Conservation (phyloP, 1,284 basidiomycete species). For the Phaffia rhodozyma region DNA sequence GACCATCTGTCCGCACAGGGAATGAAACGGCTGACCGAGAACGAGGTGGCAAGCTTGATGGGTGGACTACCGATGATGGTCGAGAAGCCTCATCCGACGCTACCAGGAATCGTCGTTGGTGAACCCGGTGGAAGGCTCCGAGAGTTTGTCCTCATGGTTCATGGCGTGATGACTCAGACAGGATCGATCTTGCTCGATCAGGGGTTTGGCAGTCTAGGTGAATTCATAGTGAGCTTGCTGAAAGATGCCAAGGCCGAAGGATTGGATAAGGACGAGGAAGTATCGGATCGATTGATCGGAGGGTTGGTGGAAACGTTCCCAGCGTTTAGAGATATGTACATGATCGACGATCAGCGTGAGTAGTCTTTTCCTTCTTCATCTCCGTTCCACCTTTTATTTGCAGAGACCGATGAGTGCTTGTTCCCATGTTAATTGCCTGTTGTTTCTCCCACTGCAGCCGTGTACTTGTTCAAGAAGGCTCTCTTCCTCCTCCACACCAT, state of each 20-base stretch:
- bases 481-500: conserved; percentile 66
- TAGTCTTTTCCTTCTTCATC: conserved; percentile 18
- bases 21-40: conserved; percentile 44
- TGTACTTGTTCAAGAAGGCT: conserved; percentile 81
- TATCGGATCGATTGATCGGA: conserved; percentile 49
- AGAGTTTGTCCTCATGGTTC: conserved; percentile 58
- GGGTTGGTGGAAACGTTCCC: conserved; percentile 58
- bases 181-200: conserved; percentile 50
- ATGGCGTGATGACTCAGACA: conserved; percentile 54
- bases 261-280: conserved; percentile 32
- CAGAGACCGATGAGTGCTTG: neutral
- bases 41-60: conserved; percentile 59
- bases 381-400: neutral
- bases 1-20: conserved; percentile 53
- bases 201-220: conserved; percentile 57
- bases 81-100: conserved; percentile 55
- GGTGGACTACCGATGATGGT: conserved; percentile 49
- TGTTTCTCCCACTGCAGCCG: conserved; percentile 36
- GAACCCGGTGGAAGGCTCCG: conserved; percentile 59
- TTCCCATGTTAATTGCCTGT: conserved; percentile 8
- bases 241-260: conserved; percentile 42
- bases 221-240: conserved; percentile 55
- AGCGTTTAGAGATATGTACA: conserved; percentile 58
- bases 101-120: conserved; percentile 61
- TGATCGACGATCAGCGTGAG: conserved; percentile 52